Percentiles rank a stretch among this genome's conserved stretches.
These are phyloP conservation scores for Corynascus novoguineensis DNA, from an alignment of 495 filamentous ascomycete genomes.

Conservation along the genomic window DNA sequence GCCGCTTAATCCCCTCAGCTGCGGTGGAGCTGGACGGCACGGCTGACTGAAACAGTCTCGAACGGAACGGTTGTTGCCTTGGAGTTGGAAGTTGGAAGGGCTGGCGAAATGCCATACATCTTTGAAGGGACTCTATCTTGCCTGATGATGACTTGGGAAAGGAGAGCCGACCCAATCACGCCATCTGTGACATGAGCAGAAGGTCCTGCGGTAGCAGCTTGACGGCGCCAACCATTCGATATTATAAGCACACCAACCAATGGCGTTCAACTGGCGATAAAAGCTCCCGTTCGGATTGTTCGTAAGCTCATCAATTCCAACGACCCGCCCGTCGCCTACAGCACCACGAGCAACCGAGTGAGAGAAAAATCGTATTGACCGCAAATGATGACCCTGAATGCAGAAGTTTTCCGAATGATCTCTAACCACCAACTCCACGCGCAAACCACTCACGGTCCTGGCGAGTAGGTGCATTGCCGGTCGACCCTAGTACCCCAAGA, in stretches of 20 bases:
- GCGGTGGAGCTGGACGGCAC: background rate
- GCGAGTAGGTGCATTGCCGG: conserved; percentile 30
- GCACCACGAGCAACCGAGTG: conserved; percentile 16
- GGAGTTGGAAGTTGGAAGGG: too few species aligned
- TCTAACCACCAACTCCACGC: conserved; percentile 39
- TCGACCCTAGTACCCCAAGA: conserved; percentile 31
- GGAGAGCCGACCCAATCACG: too few species aligned
- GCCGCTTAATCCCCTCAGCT: background rate
- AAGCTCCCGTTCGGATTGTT: conserved; percentile 9
- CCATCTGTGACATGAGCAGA: too few species aligned
- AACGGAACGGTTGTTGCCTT: too few species aligned
- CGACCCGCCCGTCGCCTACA: conserved; percentile 15
- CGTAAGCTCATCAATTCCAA: conserved; percentile 15
- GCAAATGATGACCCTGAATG: conserved; percentile 34
- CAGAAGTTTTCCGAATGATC: conserved; percentile 38
- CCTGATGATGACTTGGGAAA: too few species aligned
- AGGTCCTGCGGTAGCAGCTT: background rate
- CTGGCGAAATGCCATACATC: too few species aligned
- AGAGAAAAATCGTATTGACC: conserved; percentile 35
- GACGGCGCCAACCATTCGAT: background rate
- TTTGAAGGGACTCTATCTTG: too few species aligned
- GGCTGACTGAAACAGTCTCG: too few species aligned
- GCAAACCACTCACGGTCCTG: conserved; percentile 33
- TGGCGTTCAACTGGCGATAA: conserved; percentile 5
- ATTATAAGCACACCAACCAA: background rate